Base-by-base conservation (phyloP, 1,284 basidiomycete species). In the Naganishia sp. region DNA sequence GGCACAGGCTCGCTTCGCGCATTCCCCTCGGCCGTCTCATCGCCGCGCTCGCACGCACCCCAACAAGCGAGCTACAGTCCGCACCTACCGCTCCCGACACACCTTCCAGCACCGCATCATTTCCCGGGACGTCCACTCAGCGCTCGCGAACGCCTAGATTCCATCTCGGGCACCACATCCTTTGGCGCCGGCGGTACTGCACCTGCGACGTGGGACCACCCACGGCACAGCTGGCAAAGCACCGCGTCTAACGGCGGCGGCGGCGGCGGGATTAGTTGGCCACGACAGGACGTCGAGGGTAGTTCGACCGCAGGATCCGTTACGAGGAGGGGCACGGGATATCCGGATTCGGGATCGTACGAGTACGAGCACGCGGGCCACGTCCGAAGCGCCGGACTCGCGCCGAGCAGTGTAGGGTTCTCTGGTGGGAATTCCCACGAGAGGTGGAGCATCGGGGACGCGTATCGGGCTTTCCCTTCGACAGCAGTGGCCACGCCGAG, bases 21-120 rank as follows among this genome's bases (percentile, higher is more conserved):
- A 16, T 25, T 61, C 16, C 59, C 59, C 10, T 44, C 39, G 23
- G 25, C 59, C n/a, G 36, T 61, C 13, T 61, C 59, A 21, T 61
- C 59, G 10, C 59, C 59, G 13, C 36, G 36, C 36, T 39, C 36
- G 2, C 36, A 39, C 36, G 33, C 48, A 15, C 59, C 43, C 36
- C 50, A 48, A 6, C 59, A 52, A 2, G 49, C 48, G 16, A 48
- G 59, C 16, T 61, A 42, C 48, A 61, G 59, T 52, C 59, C 59
- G 31, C 36, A 39, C 36, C 36, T 39, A 6, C 36, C 36, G 36
- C 36, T 39, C 13, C 36, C 36, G 7, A 10, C 36, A 13, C 36
- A 39, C 13, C 36, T 39, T 9, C 36, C 36, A 2, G 36, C 36
- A 39, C 36, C 36, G 6, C 36, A 39, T 39, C 36, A 39, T 13